phyloP scores from a whole-genome alignment of 2,329 filamentous ascomycete species.

The Bipolaris victoriae region DNA sequence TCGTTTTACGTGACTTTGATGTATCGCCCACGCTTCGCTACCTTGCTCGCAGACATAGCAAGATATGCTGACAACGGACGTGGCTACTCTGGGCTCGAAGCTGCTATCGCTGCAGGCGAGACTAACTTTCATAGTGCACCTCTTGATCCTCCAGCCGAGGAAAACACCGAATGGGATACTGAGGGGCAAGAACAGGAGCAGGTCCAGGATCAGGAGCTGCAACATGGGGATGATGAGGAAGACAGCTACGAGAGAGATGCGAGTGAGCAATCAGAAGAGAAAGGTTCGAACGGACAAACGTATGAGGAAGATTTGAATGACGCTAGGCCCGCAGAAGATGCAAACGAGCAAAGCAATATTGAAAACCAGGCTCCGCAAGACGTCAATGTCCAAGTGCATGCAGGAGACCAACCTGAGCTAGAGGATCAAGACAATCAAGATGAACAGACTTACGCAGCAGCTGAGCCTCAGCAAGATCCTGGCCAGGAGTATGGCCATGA shows the following conservation, averaged over 20 bases:
- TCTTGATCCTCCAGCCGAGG: slow-evolving; percentile 27
- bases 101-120: slow-evolving; percentile 36
- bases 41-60: slow-evolving; percentile 59
- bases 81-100: slow-evolving; percentile 59
- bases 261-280: slow-evolving; percentile 4
- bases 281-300: slow-evolving; percentile 4
- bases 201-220: slow-evolving; percentile 5
- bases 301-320: neutral
- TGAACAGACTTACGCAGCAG: neutral
- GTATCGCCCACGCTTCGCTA: slow-evolving; percentile 60
- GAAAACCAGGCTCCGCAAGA: neutral
- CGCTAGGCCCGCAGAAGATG: neutral
- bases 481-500: neutral
- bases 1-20: slow-evolving; percentile 65
- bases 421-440: neutral
- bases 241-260: neutral
- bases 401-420: neutral
- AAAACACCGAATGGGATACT: slow-evolving; percentile 31
- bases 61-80: slow-evolving; percentile 62
- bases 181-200: slow-evolving; percentile 16
- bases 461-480: neutral
- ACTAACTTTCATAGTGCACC: slow-evolving; percentile 32
- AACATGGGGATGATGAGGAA: neutral
- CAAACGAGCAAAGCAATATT: neutral
- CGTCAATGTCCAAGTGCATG: neutral